Conservation (phyloP, 495 filamentous ascomycete genomes). For the Neurospora terricola region DNA sequence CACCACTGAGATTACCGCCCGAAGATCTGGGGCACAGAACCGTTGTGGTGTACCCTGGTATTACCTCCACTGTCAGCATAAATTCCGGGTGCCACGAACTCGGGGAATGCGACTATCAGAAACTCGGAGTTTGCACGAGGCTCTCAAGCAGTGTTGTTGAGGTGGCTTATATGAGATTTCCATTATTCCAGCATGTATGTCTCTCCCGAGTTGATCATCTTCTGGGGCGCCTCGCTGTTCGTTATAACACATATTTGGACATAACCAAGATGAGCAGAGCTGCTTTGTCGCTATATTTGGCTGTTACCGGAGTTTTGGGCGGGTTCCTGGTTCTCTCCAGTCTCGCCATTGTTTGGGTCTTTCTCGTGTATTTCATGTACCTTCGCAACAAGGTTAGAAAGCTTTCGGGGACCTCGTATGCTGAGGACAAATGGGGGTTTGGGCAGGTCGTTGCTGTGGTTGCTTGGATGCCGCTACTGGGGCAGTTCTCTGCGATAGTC, state of each 20-base stretch:
- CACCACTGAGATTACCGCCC: neutral
- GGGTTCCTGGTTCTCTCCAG: neutral
- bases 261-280: neutral
- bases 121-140: neutral
- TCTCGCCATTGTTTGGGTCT: neutral
- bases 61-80: neutral
- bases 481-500: neutral
- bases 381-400: neutral
- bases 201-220: no score
- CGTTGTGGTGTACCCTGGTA: neutral
- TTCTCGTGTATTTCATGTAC: neutral
- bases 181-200: neutral
- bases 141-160: neutral
- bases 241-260: neutral
- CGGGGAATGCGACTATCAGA: neutral
- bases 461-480: neutral
- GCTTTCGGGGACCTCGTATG: neutral
- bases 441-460: neutral
- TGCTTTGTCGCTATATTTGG: neutral
- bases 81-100: neutral
- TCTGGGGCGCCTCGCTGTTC: neutral
- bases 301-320: neutral
- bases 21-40: neutral
- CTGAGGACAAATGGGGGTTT: neutral
- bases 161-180: neutral